A percentile compares a stretch with the other conserved stretches of the same genome.
Conservation (phyloP, 306 rosid genomes). For the Chamaecrista fasciculata region DNA sequence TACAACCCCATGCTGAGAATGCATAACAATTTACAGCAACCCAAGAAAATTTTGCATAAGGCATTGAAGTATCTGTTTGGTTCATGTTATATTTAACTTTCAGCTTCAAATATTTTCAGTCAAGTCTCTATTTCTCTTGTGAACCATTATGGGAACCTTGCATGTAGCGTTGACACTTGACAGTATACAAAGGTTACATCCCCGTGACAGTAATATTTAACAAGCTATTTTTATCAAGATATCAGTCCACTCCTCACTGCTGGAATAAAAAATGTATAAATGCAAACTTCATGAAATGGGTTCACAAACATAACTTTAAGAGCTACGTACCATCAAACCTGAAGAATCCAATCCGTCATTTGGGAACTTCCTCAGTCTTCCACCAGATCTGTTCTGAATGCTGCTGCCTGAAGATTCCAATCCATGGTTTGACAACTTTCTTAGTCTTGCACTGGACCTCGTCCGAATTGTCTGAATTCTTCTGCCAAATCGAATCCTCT, state of each 20-base stretch:
- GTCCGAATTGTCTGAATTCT: conserved; percentile 22
- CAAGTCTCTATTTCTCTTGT: background rate
- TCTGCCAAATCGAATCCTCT: conserved; percentile 14
- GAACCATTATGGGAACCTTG: background rate
- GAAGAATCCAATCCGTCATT: conserved; percentile 28
- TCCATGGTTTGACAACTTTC: conserved; percentile 26
- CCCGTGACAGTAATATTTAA: background rate
- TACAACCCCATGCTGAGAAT: background rate
- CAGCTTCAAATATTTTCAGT: background rate
- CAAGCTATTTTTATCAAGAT: background rate
- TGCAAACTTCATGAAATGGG: background rate
- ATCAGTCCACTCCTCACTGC: background rate
- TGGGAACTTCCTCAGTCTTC: conserved; percentile 33
- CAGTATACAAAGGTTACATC: background rate
- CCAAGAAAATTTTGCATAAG: background rate
- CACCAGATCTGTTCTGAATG: conserved; percentile 34
- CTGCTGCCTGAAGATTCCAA: conserved; percentile 21
- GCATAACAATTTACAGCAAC: background rate
- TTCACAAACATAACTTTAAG: background rate
- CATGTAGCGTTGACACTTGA: background rate
- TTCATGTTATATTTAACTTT: background rate
- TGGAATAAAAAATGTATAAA: background rate
- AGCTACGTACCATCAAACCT: conserved; percentile 39
- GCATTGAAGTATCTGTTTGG: background rate
- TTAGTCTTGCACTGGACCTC: conserved; percentile 39